Evolutionary conservation across 176 grass and related monocot genomes (phyloP), one percentile per base, ranked within the genome.

Genomic region (Aegilops speltoides): DNA sequence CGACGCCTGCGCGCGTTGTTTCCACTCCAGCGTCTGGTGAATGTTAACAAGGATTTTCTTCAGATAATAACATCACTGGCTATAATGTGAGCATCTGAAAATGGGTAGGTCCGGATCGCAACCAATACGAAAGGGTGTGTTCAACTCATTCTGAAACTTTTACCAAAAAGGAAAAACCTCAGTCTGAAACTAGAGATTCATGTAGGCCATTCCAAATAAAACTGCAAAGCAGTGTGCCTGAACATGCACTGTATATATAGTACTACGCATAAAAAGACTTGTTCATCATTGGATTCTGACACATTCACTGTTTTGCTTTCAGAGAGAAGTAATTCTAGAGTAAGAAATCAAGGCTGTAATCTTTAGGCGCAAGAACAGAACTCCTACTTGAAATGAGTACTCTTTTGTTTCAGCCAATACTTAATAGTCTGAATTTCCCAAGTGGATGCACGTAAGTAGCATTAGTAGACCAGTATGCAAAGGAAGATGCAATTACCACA

Each of bases 11-110:
- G 90, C 90, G 41, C 70, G 85, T 26, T 79, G 84, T 80, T 98
- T 95, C 96, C 96, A 95, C 81, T 98, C 91, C 60, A 91, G 65
- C 70, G 91, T 87, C 96, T 98, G 90, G 17, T 73, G 41, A 69
- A 76, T 52, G 43, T 38, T 16, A 7, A 87, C 61, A 38, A 1
- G 2, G 3, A 56, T 71, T 12, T 31, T 3, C 10, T 74, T 91
- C 79, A 91, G 68, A 79, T 22, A 12, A 64, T 25, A 12, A 33
- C 34, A 12, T 70, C 15, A 37, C 11, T 32, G 16, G 36, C 28
- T 38, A 17, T 38, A 38, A 20, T 70, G 4, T 38, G 68, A 38
- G 10, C 33, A 12, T 26, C 37, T 46, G 20, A 45, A 45, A 68
- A 57, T 59, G 50, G 6, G 60, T 16, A 71, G 14, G 24, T 19